Conservation (phyloP, 1,284 basidiomycete genomes). For the Ceratobasidium papillatum region DNA sequence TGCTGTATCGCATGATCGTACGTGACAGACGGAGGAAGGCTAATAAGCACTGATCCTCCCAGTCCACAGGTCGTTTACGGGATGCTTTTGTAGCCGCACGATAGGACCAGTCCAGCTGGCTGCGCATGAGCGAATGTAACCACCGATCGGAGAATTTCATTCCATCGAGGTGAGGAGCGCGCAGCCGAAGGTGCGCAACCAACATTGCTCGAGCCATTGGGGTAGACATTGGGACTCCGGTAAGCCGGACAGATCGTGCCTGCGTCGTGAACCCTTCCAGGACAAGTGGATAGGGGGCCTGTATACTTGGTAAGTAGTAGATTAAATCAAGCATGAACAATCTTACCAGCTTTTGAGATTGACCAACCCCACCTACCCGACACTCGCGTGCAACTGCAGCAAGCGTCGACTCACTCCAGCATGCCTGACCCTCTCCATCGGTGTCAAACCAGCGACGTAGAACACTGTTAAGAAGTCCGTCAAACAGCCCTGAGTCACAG, state of each 20-base stretch:
- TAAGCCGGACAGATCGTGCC: background rate
- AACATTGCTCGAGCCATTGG: background rate
- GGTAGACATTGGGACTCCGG: background rate
- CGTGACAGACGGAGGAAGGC: background rate
- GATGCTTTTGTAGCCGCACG: slow-evolving; percentile 12
- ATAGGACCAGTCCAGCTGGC: slow-evolving; percentile 4
- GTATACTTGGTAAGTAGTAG: background rate
- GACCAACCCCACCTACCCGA: background rate
- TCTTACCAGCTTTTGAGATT: background rate
- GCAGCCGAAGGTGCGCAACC: background rate
- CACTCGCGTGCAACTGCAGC: background rate
- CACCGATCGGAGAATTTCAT: slow-evolving; percentile 7
- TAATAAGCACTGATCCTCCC: background rate
- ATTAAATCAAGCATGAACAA: background rate
- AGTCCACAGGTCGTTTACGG: background rate
- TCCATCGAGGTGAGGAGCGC: background rate
- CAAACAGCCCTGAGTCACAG: background rate
- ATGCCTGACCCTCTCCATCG: background rate
- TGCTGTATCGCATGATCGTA: background rate
- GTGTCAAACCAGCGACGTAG: background rate
- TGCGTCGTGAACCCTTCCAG: background rate
- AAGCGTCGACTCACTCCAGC: background rate
- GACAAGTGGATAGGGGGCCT: background rate
- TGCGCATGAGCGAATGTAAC: background rate
- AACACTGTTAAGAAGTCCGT: background rate